Percentiles rank a stretch among this genome's conserved stretches.
These are phyloP conservation scores for Trametes pubescens DNA, from an alignment of 1,284 basidiomycete genomes.

Conservation along the genomic window DNA sequence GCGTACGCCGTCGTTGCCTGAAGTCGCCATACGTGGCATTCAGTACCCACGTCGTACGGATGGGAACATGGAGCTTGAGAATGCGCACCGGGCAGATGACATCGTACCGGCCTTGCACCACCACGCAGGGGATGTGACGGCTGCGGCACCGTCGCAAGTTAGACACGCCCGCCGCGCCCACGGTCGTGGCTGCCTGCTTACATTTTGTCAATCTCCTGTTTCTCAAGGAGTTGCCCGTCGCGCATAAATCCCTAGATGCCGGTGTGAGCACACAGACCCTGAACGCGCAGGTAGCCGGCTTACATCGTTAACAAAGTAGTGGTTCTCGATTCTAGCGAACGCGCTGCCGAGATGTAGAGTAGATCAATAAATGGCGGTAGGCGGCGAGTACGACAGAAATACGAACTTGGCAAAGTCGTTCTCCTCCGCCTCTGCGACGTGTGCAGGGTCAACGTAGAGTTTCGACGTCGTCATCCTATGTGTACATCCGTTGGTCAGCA, in stretches of 20 bases:
- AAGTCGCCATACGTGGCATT: background rate
- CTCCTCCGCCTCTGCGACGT: conserved; percentile 76
- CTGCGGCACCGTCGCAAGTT: conserved; percentile 46
- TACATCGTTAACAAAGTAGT: conserved; percentile 87
- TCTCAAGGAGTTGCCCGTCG: conserved; percentile 87
- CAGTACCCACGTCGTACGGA: background rate
- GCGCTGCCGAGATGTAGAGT: conserved; percentile 55
- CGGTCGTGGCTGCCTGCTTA: conserved; percentile 43
- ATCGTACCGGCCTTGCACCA: conserved; percentile 90
- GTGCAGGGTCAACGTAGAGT: conserved; percentile 72
- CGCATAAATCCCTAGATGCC: conserved; percentile 80
- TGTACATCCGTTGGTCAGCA: conserved; percentile 5
- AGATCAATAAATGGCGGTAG: conserved; percentile 4
- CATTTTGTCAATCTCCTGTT: conserved; percentile 92
- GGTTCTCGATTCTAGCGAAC: conserved; percentile 92
- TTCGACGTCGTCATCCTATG: conserved; percentile 82
- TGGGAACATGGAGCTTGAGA: conserved; percentile 28
- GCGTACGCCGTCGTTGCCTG: conserved; percentile 83
- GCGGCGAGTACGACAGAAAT: background rate
- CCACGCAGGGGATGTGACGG: conserved; percentile 84
- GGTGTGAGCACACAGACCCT: conserved; percentile 9
- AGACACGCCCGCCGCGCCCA: background rate
- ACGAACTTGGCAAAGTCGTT: conserved; percentile 81
- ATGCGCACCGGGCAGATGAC: conserved; percentile 76
- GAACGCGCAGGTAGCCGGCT: conserved; percentile 28